Evolutionary conservation across 306 rosid genomes (phyloP).

Genomic region (Styphnolobium japonicum): DNA sequence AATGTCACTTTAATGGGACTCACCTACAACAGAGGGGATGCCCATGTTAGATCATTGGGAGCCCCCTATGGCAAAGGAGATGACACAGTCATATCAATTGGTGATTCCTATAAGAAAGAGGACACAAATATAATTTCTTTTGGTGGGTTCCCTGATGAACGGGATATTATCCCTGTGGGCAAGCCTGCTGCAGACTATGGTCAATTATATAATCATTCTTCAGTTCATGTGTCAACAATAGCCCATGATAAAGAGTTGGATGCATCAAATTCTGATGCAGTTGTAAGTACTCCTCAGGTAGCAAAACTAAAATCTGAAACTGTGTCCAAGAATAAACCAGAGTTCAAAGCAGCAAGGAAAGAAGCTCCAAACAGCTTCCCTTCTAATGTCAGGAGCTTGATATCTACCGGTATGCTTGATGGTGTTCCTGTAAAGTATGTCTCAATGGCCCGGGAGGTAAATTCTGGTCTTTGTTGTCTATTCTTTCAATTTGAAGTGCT

Average conservation of each 20-base stretch:
- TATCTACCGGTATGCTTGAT: conserved; percentile 81
- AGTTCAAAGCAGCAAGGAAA: conserved; percentile 54
- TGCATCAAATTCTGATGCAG: conserved; percentile 43
- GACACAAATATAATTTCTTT: conserved; percentile 54
- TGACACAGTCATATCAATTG: conserved; percentile 40
- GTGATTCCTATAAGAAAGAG: conserved; percentile 49
- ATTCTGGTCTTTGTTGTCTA: conserved; percentile 22
- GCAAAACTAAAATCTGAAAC: conserved; percentile 48
- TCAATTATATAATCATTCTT: conserved; percentile 54
- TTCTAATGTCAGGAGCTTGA: conserved; percentile 77
- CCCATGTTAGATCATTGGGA: conserved; percentile 41
- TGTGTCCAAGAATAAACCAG: conserved; percentile 54
- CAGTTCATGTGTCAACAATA: conserved; percentile 50
- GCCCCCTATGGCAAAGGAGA: conserved; percentile 44
- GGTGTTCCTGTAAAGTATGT: conserved; percentile 87
- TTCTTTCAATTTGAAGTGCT: conserved; percentile 17
- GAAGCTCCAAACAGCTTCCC: conserved; percentile 91
- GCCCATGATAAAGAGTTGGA: conserved; percentile 45
- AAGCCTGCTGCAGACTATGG: conserved; percentile 50
- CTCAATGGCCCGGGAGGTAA: conserved; percentile 74
- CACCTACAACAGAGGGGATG: conserved; percentile 47
- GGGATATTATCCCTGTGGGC: conserved; percentile 50
- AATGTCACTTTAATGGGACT: conserved; percentile 48
- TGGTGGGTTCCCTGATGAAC: conserved; percentile 67
- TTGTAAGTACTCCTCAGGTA: conserved; percentile 31